Evolutionary conservation across 116 monocot species (phyloP), one percentile per base, ranked within the genome.

Genomic region (Iris pallida): DNA sequence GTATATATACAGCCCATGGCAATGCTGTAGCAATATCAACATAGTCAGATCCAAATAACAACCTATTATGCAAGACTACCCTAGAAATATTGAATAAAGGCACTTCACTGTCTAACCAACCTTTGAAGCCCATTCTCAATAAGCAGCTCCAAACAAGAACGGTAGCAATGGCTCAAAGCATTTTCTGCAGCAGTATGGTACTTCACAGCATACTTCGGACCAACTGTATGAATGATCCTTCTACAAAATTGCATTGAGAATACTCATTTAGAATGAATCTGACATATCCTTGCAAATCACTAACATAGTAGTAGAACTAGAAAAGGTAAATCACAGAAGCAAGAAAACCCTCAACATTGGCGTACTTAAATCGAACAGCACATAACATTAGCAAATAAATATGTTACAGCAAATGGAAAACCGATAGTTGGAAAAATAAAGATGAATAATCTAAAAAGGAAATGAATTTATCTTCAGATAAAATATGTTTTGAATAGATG

Each of bases 111-210:
- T 30, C 30, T 30, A 55, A 6, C 60, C 62, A 70, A 97, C 98
- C 98, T 98, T 59, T 93, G 83, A 78, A 98, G 90, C 65, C 88
- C 92, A 72, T 90, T 92, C 57, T 98, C 98, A 80, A 93, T 90
- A 20, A 98, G 87, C 44, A 98, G 87, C 65, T 98, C 98, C 75
- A 98, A 71, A 69, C 98, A 98, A 75, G 98, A 87, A 16, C 98
- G 76, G 47, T 98, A 98, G 76, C 93, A 98, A 55, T 98, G 98
- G 65, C 98, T 98, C 52, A 98, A 80, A 52, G 98, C 90, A 80
- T 93, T 98, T 73, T 98, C 98, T 58, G 98, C 98, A 75, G 98
- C 98, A 54, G 98, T 98, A 73, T 98, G 98, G 76, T 98, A 98
- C 73, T 98, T 98, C 14, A 98, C 83, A 61, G 98, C 98, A 86